Base-by-base conservation (phyloP, 2,329 filamentous ascomycete genomes). In the Trichophyton simii region DNA sequence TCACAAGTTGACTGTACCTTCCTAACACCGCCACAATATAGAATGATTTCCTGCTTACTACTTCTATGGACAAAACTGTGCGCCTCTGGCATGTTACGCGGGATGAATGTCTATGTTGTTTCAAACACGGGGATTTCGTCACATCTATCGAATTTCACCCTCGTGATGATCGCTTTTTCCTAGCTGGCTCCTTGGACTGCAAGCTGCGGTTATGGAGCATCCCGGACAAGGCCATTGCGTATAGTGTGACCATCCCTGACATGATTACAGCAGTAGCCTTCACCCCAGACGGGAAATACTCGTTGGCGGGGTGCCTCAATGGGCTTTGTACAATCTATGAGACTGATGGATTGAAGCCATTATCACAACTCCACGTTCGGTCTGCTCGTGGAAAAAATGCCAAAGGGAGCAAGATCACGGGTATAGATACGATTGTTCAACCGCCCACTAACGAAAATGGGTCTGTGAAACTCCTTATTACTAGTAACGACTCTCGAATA, bases 31-130 rank as follows among this genome's bases (percentile, higher is more conserved):
- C 34, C 34, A 38, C 34, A 38, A 65, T 60, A 48, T 50, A 83
- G 80, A 99, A 99, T 75, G 96, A 95, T 72, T 99, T 99, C 67
- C 75, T 99, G 31, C 79, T 99, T 15, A 96, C 92, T 2, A 95
- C 91, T 0, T 96, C 91, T 0, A 96, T 97, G 91, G 94, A 99
- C 72, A 96, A 96, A 77, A 96, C 91, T 0, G 94, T 99, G 11
- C 83, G 90, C 13, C 75, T 99, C 57, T 99, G 94, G 92, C 94
- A 99, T 73, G 81, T 94, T 64, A 92, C 84, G 70, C 82, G 92
- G 59, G 75, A 81, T 2, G 91, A 97, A 69, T 96, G 91, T 68
- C 79, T 99, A 0, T 96, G 91, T 73, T 91, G 88, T 1, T 99
- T 97, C 76, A 89, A 91, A 68, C 94, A 97, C 73, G 89, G 86